Conservation (phyloP, 208 protist species). For the Angomonas desouzai region DNA sequence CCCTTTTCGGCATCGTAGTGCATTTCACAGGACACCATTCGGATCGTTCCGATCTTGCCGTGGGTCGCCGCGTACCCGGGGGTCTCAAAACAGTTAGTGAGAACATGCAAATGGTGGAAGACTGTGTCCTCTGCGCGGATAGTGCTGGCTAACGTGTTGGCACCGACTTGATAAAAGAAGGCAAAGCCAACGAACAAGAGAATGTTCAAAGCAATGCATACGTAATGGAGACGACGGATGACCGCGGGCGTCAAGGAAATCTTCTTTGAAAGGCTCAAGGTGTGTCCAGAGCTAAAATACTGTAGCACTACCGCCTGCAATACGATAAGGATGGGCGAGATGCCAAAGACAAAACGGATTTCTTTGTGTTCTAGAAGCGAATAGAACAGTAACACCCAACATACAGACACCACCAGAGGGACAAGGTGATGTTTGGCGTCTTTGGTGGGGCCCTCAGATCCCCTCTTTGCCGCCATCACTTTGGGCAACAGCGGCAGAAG, state of each 20-base stretch:
- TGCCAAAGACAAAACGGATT: conserved; percentile 82
- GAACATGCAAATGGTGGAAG: conserved; percentile 44
- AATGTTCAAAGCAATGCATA: conserved; percentile 29
- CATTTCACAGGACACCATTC: conserved; percentile 53
- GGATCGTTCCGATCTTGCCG: conserved; percentile 47
- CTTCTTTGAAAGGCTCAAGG: not conserved
- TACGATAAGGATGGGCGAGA: conserved; percentile 49
- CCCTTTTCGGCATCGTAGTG: conserved; percentile 27
- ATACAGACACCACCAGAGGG: not conserved
- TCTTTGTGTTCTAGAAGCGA: conserved; percentile 92
- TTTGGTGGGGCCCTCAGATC: not conserved
- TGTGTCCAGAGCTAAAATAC: not conserved
- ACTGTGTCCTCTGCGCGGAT: not conserved
- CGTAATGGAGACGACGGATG: not conserved
- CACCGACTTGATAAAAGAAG: conserved; percentile 31
- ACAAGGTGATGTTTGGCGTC: not conserved
- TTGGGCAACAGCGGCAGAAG: not conserved
- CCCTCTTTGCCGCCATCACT: not conserved
- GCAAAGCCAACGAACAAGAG: conserved; percentile 28
- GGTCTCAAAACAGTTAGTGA: conserved; percentile 66
- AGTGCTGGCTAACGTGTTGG: not conserved
- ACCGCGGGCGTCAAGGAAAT: not conserved
- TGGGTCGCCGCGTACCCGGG: conserved; percentile 76
- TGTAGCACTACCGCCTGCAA: conserved; percentile 39
- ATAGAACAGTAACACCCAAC: conserved; percentile 62